Base-by-base conservation (phyloP, 2,329 filamentous ascomycete species). In the Parafenestella ontariensis region DNA sequence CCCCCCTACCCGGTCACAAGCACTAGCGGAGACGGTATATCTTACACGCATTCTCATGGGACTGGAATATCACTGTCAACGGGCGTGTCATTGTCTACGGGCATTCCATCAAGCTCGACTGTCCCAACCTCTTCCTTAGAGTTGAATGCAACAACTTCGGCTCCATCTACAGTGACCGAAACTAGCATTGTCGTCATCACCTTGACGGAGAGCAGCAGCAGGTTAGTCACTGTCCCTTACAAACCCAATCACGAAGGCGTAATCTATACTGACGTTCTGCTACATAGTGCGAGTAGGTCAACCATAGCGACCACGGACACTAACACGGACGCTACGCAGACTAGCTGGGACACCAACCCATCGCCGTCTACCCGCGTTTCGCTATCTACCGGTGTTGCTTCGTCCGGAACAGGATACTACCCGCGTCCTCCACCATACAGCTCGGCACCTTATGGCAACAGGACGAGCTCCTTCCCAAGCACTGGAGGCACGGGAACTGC, bases 291-390 rank as follows among this genome's bases (percentile, higher is more conserved):
- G n/a, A 45, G 23, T 8, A 21, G 18, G 9, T 34, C 54, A 5
- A 40, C 28, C 21, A 6, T 20, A 39, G 24, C 18, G 24, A 39
- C 46, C 23, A 57, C 54, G 20, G 40, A 46, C 18, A 67, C 62
- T 11, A 58, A 46, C 21, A 67, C 62, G 1, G 64, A 64, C 10
- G 64, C 55, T 24, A 62, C 59, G 21, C 50, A 56, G 10, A 61
- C 58, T 10, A 69, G 63, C 56, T 69, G 54, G 36, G 56, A 46
- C n/a, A 20, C 41, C 29, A 47, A 28, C 31, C 47, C 53, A 20
- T 54, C 59, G 18, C 51, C 58, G 5, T 49, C 58, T 1, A 28
- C 44, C 10, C 46, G 41, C 23, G 4, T 58, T n/a, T 37, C 58
- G 13, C 28, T 59, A 5, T 54, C 56, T 7, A 61, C 61, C 20